phyloP scores from a whole-genome alignment of 1,284 basidiomycete species.

The Takashimella koratensis region DNA sequence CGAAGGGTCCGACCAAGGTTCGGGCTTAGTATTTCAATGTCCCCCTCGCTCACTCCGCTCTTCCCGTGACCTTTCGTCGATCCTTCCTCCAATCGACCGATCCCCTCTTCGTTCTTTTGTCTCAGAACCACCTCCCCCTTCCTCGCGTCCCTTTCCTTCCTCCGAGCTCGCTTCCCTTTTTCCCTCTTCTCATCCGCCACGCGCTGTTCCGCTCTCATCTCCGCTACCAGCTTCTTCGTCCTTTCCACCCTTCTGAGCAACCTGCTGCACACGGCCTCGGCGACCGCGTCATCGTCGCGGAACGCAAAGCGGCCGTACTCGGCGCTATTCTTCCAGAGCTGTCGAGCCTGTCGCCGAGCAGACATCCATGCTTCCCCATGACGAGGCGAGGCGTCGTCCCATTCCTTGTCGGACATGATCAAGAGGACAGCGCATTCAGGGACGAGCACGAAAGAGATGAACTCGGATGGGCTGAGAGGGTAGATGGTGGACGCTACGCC shows the following conservation, averaged over 20 bases:
- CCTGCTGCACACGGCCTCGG: neutral
- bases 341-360: slow-evolving; percentile 15
- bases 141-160: neutral
- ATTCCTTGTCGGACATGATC: slow-evolving; percentile 36
- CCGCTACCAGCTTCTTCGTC: neutral
- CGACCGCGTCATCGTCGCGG: slow-evolving; percentile 13
- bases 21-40: too few species aligned
- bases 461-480: slow-evolving; percentile 31
- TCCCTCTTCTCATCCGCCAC: neutral
- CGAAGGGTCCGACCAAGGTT: too few species aligned
- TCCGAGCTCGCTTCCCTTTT: neutral
- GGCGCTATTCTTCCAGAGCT: slow-evolving; percentile 23
- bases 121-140: too few species aligned
- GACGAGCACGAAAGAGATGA: slow-evolving; percentile 37
- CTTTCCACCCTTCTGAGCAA: neutral
- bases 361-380: slow-evolving; percentile 9
- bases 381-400: slow-evolving; percentile 1
- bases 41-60: too few species aligned
- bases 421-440: slow-evolving; percentile 40
- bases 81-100: too few species aligned
- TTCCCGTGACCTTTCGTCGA: too few species aligned
- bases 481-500: slow-evolving; percentile 4
- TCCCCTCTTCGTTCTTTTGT: too few species aligned
- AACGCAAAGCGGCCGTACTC: slow-evolving; percentile 33
- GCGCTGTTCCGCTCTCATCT: neutral